Base-by-base conservation (phyloP, 164 flowering plant genomes). In the Tetracentron sinense region DNA sequence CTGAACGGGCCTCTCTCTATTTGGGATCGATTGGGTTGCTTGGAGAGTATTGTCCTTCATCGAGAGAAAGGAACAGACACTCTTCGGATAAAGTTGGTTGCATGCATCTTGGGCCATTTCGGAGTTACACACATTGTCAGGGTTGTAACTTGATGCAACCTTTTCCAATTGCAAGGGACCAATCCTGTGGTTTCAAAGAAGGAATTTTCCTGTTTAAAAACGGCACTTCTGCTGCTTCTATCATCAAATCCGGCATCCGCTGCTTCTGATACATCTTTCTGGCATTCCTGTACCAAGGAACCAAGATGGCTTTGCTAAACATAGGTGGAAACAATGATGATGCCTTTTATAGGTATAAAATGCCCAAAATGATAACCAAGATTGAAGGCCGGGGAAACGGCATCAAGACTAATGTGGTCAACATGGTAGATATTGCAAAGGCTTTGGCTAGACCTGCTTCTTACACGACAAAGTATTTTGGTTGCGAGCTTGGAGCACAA, bases 301-400 rank as follows among this genome's bases (percentile, higher is more conserved):
- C 11, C 62, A 84, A 75, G 48, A 92, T 92, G 98, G 96, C 92
- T 23, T 64, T 92, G 63, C 96, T 89, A 63, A 92, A 92, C 64
- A 92, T 92, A 64, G 98, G 98, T 75, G 78, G 79, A 14, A 92
- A 92, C 83, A 80, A 82, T 6, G 95, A 89, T 78, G 98, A 92
- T 86, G 98, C 96, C 86, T 92, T 92, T 47, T 92, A 92, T 44
- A 86, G 98, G 86, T 89, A 89, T 62, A 92, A 89, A 84, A 92
- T 92, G 98, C 98, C 98, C 8, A 83, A 55, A 65, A 92, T 92
- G 98, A 72, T 89, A 0, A 92, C 98, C 29, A 89, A 92, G 71
- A 86, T 87, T 65, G 98, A 92, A 75, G 98, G 98, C 1, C 80
- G 96, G 35, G 98, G 96, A 5, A 92, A 92, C 81, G 98, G 98